These are phyloP conservation scores for Solanum chaucha DNA, from an alignment of 257 asterid genomes.

Conservation along the genomic window DNA sequence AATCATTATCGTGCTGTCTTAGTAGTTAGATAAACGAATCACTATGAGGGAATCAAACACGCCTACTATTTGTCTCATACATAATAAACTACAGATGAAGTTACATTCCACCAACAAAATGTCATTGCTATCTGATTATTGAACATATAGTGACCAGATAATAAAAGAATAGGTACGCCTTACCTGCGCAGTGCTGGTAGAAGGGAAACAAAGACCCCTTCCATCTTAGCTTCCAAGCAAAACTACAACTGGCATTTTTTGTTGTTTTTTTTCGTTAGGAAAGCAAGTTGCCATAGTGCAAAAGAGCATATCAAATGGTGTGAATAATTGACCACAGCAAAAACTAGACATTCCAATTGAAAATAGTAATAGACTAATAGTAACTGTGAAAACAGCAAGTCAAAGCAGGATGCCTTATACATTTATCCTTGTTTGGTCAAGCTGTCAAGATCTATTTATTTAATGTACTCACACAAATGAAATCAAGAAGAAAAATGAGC, in stretches of 20 bases:
- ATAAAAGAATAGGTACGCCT: not conserved
- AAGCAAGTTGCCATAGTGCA: not conserved
- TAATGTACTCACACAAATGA: not conserved
- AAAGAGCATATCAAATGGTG: not conserved
- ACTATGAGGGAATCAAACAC: not conserved
- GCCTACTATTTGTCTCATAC: not conserved
- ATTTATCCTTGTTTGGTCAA: not conserved
- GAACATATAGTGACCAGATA: not conserved
- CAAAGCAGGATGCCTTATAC: not conserved
- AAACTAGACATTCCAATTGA: not conserved
- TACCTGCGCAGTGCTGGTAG: not conserved
- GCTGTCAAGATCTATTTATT: not conserved
- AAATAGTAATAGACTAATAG: not conserved
- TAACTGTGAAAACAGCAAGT: not conserved
- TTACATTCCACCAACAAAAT: not conserved
- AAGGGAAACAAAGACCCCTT: not conserved
- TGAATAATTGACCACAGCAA: not conserved
- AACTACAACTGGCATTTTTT: not conserved
- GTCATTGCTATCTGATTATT: not conserved
- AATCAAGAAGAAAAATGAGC: not conserved
- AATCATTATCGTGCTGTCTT: not conserved
- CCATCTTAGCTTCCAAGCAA: slow-evolving; percentile 16
- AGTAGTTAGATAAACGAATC: not conserved
- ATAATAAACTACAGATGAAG: not conserved
- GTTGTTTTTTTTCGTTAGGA: not conserved